Conservation (phyloP, 495 filamentous ascomycete genomes). For the Annulohypoxylon bovei region DNA sequence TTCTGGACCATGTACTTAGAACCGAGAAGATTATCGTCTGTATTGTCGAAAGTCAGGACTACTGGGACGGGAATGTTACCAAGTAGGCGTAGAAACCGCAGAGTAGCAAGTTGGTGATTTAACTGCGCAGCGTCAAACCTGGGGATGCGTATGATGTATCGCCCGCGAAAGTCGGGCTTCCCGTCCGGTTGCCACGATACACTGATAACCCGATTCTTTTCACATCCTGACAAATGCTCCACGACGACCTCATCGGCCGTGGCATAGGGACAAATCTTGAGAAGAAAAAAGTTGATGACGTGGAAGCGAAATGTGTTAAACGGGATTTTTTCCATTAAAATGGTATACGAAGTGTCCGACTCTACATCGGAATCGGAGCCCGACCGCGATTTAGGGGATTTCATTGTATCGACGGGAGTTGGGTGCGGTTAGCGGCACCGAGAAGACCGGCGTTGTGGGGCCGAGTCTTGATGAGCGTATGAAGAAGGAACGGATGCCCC, state of each 20-base stretch:
- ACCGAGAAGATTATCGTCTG: slow-evolving; percentile 1
- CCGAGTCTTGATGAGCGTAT: neutral
- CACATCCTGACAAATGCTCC: neutral
- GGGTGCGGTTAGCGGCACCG: neutral
- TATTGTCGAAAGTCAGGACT: slow-evolving; percentile 1
- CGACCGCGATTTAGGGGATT: neutral
- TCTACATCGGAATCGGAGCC: neutral
- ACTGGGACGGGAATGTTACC: neutral
- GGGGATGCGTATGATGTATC: neutral
- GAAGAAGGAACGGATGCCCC: neutral
- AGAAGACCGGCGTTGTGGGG: neutral
- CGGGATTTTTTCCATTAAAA: neutral
- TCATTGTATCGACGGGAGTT: neutral
- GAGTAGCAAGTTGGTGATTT: neutral
- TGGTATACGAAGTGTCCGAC: neutral
- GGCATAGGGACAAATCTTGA: neutral
- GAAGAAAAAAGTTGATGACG: neutral
- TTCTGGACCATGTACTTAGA: slow-evolving; percentile 9
- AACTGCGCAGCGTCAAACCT: neutral
- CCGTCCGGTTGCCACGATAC: neutral
- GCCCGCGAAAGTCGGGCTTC: neutral
- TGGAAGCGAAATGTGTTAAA: neutral
- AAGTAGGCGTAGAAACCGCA: neutral
- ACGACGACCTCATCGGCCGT: neutral
- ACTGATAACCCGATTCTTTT: neutral